phyloP scores from a whole-genome alignment of 2,329 filamentous ascomycete species.

The Sporothrix schenckii region DNA sequence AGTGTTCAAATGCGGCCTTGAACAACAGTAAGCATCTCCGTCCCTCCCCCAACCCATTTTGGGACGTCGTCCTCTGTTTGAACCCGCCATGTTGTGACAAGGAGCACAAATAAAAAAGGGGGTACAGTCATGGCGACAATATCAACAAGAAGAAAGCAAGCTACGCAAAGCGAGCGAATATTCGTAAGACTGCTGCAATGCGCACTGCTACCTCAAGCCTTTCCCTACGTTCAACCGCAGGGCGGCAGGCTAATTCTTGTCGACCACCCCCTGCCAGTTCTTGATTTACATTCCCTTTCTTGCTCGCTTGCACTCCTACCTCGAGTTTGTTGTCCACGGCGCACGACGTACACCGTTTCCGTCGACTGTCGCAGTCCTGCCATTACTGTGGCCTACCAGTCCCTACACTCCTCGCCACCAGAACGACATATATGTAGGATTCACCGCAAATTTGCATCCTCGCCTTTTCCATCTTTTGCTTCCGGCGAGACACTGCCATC shows the following conservation, averaged over 20 bases:
- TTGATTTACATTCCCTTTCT: conserved; percentile 17
- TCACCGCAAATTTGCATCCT: conserved; percentile 19
- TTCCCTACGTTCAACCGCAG: background rate
- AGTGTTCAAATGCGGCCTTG: background rate
- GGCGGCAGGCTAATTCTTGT: background rate
- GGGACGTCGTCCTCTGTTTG: background rate
- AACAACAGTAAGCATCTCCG: conserved; percentile 2
- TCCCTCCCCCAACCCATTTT: background rate
- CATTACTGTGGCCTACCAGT: conserved; percentile 13
- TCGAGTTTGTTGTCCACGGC: background rate
- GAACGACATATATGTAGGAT: background rate
- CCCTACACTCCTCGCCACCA: conserved; percentile 2
- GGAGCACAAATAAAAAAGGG: background rate
- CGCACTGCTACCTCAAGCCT: background rate
- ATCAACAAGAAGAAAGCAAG: background rate
- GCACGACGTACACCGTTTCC: conserved; percentile 7
- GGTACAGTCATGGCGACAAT: background rate
- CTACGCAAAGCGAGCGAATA: background rate
- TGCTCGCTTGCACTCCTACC: background rate
- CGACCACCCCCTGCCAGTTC: background rate
- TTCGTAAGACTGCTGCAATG: background rate
- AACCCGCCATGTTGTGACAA: background rate
- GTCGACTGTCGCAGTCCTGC: conserved; percentile 11
- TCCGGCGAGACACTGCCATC: conserved; percentile 22
- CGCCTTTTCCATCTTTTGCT: background rate